These are phyloP conservation scores for Sclerotinia glacialis DNA, from an alignment of 2,329 filamentous ascomycete species.

Conservation along the genomic window DNA sequence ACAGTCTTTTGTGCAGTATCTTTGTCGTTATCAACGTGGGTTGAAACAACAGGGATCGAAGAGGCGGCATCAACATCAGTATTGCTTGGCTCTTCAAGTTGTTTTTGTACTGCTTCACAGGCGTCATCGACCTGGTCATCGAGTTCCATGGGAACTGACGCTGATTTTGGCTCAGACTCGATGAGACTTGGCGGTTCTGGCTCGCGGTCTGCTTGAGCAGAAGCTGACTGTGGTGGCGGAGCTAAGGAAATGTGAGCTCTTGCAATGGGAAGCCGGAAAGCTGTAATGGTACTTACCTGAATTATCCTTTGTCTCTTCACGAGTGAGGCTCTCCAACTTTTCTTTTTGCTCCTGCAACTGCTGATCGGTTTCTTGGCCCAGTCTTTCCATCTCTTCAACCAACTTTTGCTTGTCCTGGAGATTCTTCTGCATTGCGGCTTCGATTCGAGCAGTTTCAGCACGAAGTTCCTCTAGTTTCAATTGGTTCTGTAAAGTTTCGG, in stretches of 20 bases:
- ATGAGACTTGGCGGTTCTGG: not conserved
- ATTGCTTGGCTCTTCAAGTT: not conserved
- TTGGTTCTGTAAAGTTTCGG: constrained; percentile 37
- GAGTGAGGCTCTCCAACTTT: constrained; percentile 36
- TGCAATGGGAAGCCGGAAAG: not conserved
- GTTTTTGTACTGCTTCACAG: not conserved
- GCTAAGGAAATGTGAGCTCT: constrained; percentile 17
- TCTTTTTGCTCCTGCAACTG: constrained; percentile 40
- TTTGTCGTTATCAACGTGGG: not conserved
- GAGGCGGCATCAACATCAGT: not conserved
- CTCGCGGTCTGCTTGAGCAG: not conserved
- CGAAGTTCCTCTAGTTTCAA: constrained; percentile 35
- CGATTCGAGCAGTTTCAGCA: constrained; percentile 37
- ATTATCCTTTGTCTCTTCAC: constrained; percentile 34
- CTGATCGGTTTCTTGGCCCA: constrained; percentile 39
- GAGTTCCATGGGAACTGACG: constrained; percentile 14
- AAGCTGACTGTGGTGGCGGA: not conserved
- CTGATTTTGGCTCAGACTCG: constrained; percentile 3
- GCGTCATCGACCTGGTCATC: constrained; percentile 6
- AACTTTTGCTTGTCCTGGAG: constrained; percentile 39
- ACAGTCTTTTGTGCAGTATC: not conserved
- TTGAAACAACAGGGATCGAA: not conserved
- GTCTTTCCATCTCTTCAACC: constrained; percentile 39
- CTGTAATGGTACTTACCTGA: constrained; percentile 29
- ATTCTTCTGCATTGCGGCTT: constrained; percentile 36